Evolutionary conservation across 495 filamentous ascomycete species (phyloP).

Genomic region (Rostrohypoxylon terebratum): DNA sequence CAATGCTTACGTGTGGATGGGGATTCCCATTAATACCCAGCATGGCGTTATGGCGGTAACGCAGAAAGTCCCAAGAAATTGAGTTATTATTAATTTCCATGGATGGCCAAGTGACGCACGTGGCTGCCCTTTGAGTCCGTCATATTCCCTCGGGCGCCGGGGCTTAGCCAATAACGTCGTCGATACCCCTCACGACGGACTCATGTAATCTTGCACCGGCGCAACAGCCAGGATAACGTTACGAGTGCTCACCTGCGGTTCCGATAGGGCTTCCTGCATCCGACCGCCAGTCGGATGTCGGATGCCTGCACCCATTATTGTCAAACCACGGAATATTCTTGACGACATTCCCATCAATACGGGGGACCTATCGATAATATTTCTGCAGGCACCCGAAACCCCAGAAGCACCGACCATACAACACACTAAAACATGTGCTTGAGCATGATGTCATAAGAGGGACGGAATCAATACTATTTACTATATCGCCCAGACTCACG

Average conservation of each 20-base stretch:
- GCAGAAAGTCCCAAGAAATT: constrained; percentile 7
- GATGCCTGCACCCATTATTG: constrained; percentile 8
- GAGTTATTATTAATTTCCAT: constrained; percentile 23
- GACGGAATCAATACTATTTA: background rate
- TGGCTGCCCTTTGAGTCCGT: constrained; percentile 30
- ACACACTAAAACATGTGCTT: background rate
- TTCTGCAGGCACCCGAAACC: constrained; percentile 28
- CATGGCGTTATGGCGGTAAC: background rate
- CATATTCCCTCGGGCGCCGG: constrained; percentile 20
- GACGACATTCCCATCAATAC: background rate
- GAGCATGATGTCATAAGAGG: constrained; percentile 8
- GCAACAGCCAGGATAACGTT: constrained; percentile 2
- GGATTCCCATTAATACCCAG: constrained; percentile 3
- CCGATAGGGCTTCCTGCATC: constrained; percentile 46
- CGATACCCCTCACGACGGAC: constrained; percentile 25
- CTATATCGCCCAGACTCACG: background rate
- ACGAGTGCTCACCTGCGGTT: constrained; percentile 28
- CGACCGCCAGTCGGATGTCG: constrained; percentile 30
- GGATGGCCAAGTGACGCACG: constrained; percentile 31
- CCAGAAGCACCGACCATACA: constrained; percentile 7
- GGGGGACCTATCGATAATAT: constrained; percentile 7
- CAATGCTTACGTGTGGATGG: constrained; percentile 28
- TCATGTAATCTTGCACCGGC: constrained; percentile 22
- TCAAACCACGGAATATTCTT: background rate
- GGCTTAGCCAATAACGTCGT: constrained; percentile 29